Evolutionary conservation across 495 filamentous ascomycete genomes (phyloP).

Genomic region (Elasticomyces elasticus): DNA sequence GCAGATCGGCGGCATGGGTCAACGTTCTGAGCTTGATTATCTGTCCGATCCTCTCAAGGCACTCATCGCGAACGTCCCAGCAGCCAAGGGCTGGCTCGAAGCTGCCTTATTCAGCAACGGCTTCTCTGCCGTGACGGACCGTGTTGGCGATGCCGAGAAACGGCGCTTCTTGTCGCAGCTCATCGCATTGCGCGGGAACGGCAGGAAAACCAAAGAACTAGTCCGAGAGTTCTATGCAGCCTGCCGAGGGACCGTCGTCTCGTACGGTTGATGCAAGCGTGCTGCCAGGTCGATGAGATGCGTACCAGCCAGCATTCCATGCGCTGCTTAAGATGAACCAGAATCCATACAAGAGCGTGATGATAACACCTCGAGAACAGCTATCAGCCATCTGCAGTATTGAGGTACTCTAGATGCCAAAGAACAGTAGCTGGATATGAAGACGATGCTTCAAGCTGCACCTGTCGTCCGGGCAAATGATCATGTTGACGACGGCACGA

Average conservation of each 20-base stretch:
- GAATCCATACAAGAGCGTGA: too few relatives aligned
- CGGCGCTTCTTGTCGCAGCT: constrained; percentile 49
- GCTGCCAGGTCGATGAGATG: background rate
- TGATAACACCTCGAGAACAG: too few relatives aligned
- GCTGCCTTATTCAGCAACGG: constrained; percentile 41
- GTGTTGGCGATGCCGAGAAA: constrained; percentile 51
- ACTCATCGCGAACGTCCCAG: constrained; percentile 55
- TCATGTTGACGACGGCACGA: background rate
- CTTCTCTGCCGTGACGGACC: constrained; percentile 35
- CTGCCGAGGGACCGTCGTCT: constrained; percentile 47
- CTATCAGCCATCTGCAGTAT: too few relatives aligned
- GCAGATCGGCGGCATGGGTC: constrained; percentile 65
- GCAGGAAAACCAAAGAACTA: constrained; percentile 46
- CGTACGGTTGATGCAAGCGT: constrained; percentile 5
- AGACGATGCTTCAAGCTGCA: too few relatives aligned
- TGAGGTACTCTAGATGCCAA: too few relatives aligned
- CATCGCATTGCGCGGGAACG: constrained; percentile 49
- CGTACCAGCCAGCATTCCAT: background rate
- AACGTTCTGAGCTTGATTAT: constrained; percentile 66
- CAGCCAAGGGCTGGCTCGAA: constrained; percentile 52
- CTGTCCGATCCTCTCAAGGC: constrained; percentile 70
- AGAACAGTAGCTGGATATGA: too few relatives aligned
- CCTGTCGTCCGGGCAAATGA: too few relatives aligned
- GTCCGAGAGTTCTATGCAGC: constrained; percentile 61
- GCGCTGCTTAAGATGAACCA: background rate